Percentiles rank a stretch among this genome's conserved stretches.
Evolutionary conservation across 2,329 filamentous ascomycete species (phyloP).

Genomic region (Botrytis byssoidea): DNA sequence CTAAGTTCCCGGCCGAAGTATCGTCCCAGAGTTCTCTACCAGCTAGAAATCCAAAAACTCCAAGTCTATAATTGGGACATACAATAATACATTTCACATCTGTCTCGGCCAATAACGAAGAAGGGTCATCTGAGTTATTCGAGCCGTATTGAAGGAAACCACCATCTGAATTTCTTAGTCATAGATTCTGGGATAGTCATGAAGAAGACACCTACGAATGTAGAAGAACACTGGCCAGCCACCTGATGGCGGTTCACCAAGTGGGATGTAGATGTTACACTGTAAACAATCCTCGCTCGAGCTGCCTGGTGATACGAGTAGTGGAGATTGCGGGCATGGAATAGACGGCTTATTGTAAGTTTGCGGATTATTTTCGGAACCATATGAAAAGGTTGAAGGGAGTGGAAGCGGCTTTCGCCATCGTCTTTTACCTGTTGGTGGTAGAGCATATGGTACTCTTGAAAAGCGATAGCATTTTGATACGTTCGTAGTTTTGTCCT

Average conservation of each 20-base stretch:
- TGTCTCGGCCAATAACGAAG: conserved; percentile 62
- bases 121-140: conserved; percentile 43
- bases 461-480: conserved; percentile 44
- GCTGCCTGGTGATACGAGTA: neutral
- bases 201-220: conserved; percentile 14
- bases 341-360: neutral
- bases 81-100: conserved; percentile 56
- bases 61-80: conserved; percentile 53
- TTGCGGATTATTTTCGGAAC: neutral
- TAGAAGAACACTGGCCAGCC: conserved; percentile 19
- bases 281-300: conserved; percentile 19
- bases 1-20: conserved; percentile 40
- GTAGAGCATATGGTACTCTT: conserved; percentile 17
- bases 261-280: conserved; percentile 16
- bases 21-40: conserved; percentile 3
- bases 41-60: conserved; percentile 44
- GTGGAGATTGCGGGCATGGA: conserved; percentile 8
- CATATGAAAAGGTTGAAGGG: conserved; percentile 6
- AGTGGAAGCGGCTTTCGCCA: conserved; percentile 10
- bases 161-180: conserved; percentile 43
- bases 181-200: neutral
- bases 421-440: conserved; percentile 13
- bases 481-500: conserved; percentile 4
- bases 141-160: conserved; percentile 41
- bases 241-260: conserved; percentile 5